These are phyloP conservation scores for Mucor circinelloides DNA, from an alignment of 371 early-diverging fungal species.

Conservation along the genomic window DNA sequence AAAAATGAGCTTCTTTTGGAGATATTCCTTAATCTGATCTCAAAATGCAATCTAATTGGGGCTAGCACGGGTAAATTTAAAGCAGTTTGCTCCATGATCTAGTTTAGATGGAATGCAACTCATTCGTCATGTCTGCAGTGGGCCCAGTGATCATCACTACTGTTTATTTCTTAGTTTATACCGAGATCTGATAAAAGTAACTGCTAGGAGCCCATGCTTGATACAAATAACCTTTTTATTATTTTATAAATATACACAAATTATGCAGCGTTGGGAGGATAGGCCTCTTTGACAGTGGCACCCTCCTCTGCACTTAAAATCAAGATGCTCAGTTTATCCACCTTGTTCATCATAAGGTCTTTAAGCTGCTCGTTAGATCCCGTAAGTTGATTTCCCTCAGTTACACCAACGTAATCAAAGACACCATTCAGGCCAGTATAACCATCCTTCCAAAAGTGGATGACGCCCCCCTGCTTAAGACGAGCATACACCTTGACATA, in stretches of 20 bases:
- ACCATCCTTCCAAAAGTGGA: slow-evolving; percentile 65
- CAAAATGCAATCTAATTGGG: not conserved
- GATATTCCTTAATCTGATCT: slow-evolving; percentile 3
- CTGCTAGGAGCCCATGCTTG: not conserved
- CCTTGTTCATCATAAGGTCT: slow-evolving; percentile 14
- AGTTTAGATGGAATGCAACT: not conserved
- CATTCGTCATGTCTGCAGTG: not conserved
- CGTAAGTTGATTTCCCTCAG: slow-evolving; percentile 41
- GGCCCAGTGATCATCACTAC: too few species aligned
- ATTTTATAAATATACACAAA: not conserved
- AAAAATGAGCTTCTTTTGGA: not conserved
- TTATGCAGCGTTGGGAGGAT: slow-evolving; percentile 29
- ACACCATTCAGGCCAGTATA: slow-evolving; percentile 64
- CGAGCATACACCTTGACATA: slow-evolving; percentile 67
- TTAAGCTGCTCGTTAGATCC: slow-evolving; percentile 11
- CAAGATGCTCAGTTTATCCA: slow-evolving; percentile 43
- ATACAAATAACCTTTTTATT: not conserved
- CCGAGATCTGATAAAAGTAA: too few species aligned
- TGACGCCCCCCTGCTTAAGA: slow-evolving; percentile 27
- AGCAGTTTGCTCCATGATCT: not conserved
- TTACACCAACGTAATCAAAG: slow-evolving; percentile 61
- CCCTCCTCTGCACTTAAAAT: slow-evolving; percentile 35
- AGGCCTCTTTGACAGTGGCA: slow-evolving; percentile 43
- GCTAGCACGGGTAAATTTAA: not conserved
- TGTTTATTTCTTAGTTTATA: too few species aligned